Percentiles rank a stretch among this genome's conserved stretches.
Conservation (phyloP, 129 eudicot genomes). For the Artemisia annua region DNA sequence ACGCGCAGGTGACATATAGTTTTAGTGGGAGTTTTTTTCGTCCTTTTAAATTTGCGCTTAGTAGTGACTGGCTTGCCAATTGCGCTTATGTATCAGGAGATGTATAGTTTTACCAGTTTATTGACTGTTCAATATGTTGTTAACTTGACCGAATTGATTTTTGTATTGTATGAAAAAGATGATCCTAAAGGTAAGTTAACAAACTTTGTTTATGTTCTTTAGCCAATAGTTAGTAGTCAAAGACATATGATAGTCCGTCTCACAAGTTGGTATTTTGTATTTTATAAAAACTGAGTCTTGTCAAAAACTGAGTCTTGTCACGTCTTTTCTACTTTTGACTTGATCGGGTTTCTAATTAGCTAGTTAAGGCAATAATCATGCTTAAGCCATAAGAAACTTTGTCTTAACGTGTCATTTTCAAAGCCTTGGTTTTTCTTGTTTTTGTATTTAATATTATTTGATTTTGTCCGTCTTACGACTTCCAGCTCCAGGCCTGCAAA, state of each 20-base stretch:
- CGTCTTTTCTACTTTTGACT: background rate
- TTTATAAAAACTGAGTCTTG: background rate
- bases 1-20: no score
- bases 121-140: background rate
- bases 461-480: slow-evolving; percentile 27
- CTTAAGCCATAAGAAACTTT: slow-evolving; percentile 18
- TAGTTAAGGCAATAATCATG: slow-evolving; percentile 17
- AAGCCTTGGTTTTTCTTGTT: slow-evolving; percentile 23
- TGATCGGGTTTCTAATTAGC: background rate
- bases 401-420: slow-evolving; percentile 21
- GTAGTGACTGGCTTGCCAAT: no score
- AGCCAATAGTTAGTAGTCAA: background rate
- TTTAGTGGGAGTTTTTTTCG: no score
- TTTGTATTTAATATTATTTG: slow-evolving; percentile 5
- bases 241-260: background rate
- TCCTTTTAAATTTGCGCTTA: no score
- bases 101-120: background rate
- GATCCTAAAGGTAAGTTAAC: background rate
- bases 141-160: background rate
- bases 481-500: slow-evolving; percentile 24
- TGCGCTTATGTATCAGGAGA: no score
- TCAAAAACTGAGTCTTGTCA: background rate
- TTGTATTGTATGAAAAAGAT: background rate
- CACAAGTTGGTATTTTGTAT: background rate
- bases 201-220: no score